Base-by-base conservation (phyloP, 1,284 basidiomycete genomes). In the Austroboletus novae-zelandiae region DNA sequence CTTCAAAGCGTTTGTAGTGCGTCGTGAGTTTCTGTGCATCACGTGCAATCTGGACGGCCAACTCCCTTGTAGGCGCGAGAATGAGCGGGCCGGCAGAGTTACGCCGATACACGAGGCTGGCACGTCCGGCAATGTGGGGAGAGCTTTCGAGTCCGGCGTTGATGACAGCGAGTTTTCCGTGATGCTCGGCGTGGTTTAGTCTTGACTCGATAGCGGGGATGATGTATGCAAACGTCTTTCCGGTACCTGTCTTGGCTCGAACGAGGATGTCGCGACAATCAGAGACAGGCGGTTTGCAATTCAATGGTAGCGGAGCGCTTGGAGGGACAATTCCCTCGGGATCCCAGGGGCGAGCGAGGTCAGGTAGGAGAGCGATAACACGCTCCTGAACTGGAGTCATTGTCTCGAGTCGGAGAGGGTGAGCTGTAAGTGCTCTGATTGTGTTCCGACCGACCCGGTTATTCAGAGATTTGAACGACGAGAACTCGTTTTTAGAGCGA, bases 61-160 rank as follows among this genome's bases (percentile, higher is more conserved):
- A 76, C 67, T 99, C 96, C 53, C 97, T 84, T 0, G 96, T 99
- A 3, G 97, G 96, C 34, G 87, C 93, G 66, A 99, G 84, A 64
- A 99, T 80, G 17, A 99, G 79, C 0, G 88, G 76, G 7, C 95
- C 94, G 40, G 85, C 84, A 25, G 77, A 71, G 10, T 69, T 60
- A 18, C 71, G 71, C 2, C 76, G 70, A 59, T 77, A 78, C 3
- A 59, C 55, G 14, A 71, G 65, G 32, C 59, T 60, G 4, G 74
- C 74, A 5, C 62, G 61, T 3, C 50, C 57, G 39, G 68, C 67
- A 1, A 76, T 47, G 0, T 56, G 43, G 10, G 56, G 56, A 46
- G 78, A 76, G 0, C 57, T 54, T 5, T 51, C 55, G 18, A 73
- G 58, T 10, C 76, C 77, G 15, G 75, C 64, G 40, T 80, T 74